Percentiles rank a stretch among this genome's conserved stretches.
Evolutionary conservation across 768 basidiomycete genomes (phyloP).

Genomic region (Naganishia antarctica): DNA sequence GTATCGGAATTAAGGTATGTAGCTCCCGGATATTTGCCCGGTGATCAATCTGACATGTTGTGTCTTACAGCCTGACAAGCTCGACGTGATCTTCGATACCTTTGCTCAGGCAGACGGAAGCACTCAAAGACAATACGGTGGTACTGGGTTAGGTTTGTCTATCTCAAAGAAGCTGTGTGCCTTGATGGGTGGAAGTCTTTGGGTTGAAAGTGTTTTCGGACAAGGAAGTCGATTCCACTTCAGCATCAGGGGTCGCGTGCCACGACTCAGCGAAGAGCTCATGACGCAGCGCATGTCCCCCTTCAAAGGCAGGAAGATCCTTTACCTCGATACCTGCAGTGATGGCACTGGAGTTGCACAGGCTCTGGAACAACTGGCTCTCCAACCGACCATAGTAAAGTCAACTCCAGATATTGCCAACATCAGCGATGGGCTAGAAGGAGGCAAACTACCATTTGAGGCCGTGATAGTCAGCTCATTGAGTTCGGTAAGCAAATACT

Average conservation of each 20-base stretch:
- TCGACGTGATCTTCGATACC: constrained; percentile 97
- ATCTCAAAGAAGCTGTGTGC: constrained; percentile 95
- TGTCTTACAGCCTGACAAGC: constrained; percentile 67
- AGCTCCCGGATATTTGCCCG: not conserved
- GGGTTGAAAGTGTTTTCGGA: constrained; percentile 84
- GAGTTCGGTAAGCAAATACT: constrained; percentile 57
- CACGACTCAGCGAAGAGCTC: constrained; percentile 23
- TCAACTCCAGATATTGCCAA: constrained; percentile 41
- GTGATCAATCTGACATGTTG: not conserved
- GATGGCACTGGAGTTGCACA: constrained; percentile 72
- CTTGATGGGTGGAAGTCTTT: constrained; percentile 97
- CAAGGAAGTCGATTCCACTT: constrained; percentile 84
- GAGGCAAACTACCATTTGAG: constrained; percentile 76
- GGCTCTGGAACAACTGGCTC: constrained; percentile 70
- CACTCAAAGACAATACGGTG: constrained; percentile 71
- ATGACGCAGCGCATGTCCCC: constrained; percentile 53
- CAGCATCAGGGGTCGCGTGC: constrained; percentile 63
- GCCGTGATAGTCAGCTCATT: constrained; percentile 92
- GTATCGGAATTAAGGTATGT: constrained; percentile 82
- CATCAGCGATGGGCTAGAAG: constrained; percentile 11
- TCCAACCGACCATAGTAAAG: constrained; percentile 70
- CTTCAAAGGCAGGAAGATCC: constrained; percentile 78
- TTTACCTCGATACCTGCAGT: constrained; percentile 80
- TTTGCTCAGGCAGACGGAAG: constrained; percentile 99
- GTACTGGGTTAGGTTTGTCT: constrained; percentile 52